A percentile compares a stretch with the other conserved stretches of the same genome.
phyloP scores from a whole-genome alignment of 148 eudicot species.

The Fagopyrum esculentum region DNA sequence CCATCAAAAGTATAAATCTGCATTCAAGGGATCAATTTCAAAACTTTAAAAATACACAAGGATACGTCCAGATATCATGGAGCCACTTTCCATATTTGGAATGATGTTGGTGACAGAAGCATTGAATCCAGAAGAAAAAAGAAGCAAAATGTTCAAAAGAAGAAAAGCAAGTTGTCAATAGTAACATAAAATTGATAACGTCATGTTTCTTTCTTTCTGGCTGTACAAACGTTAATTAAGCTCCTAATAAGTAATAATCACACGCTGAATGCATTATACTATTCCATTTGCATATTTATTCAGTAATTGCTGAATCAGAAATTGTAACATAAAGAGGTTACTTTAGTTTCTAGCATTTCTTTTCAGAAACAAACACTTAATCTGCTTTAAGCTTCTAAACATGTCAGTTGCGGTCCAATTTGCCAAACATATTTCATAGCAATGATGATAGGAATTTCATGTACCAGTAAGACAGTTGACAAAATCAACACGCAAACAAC shows the following conservation, averaged over 20 bases:
- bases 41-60: slow-evolving; percentile 25
- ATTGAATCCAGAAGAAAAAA: slow-evolving; percentile 13
- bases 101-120: slow-evolving; percentile 79
- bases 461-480: not conserved
- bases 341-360: too few species aligned
- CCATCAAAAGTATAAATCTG: too few species aligned
- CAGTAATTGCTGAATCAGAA: too few species aligned
- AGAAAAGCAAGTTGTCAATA: not conserved
- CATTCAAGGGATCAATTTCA: too few species aligned
- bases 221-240: not conserved
- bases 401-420: not conserved
- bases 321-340: too few species aligned
- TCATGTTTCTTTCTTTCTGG: not conserved
- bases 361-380: not conserved
- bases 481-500: not conserved
- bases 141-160: not conserved
- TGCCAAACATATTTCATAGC: not conserved
- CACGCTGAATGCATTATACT: too few species aligned
- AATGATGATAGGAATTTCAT: not conserved
- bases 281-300: too few species aligned
- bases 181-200: not conserved
- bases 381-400: not conserved
- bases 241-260: too few species aligned
- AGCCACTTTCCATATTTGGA: slow-evolving; percentile 51
- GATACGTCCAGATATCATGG: slow-evolving; percentile 80